These are phyloP conservation scores for Hansenula lynferdii DNA, from an alignment of 1,139 yeast species.

Conservation along the genomic window DNA sequence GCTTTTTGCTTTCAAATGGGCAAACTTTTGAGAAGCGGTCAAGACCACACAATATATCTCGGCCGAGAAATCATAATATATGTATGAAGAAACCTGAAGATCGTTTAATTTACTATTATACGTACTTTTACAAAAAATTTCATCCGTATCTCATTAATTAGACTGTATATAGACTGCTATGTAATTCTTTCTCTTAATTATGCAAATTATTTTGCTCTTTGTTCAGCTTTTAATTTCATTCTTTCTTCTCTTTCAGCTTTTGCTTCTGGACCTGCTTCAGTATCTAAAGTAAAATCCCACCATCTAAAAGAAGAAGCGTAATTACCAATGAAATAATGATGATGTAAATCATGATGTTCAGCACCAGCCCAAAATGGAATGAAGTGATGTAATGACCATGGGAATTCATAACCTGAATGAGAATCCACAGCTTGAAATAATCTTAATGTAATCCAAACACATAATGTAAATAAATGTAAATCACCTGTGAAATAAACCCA, in stretches of 20 bases:
- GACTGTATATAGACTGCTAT: too few relatives aligned
- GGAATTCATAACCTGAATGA: constrained; percentile 96
- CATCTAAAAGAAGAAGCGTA: constrained; percentile 92
- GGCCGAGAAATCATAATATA: too few relatives aligned
- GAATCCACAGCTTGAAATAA: constrained; percentile 94
- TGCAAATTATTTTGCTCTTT: constrained; percentile 33
- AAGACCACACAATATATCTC: too few relatives aligned
- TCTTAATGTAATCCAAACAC: constrained; percentile 83
- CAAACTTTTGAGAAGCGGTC: too few relatives aligned
- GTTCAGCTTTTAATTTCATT: constrained; percentile 48
- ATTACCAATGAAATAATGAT: constrained; percentile 87
- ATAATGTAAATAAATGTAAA: constrained; percentile 79
- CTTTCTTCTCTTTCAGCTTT: constrained; percentile 56
- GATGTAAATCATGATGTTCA: constrained; percentile 96
- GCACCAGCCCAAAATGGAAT: constrained; percentile 98
- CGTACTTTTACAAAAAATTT: too few relatives aligned
- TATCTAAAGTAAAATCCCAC: constrained; percentile 82
- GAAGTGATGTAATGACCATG: constrained; percentile 89
- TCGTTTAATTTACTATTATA: too few relatives aligned
- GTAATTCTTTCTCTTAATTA: too few relatives aligned
- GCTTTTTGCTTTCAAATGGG: too few relatives aligned
- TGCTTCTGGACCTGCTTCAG: constrained; percentile 77
- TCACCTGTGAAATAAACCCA: constrained; percentile 59
- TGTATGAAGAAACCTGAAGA: too few relatives aligned
- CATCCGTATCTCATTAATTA: too few relatives aligned